These are phyloP conservation scores for Coix lacrymajobi DNA, from an alignment of 176 grass and related monocot genomes.

Conservation along the genomic window DNA sequence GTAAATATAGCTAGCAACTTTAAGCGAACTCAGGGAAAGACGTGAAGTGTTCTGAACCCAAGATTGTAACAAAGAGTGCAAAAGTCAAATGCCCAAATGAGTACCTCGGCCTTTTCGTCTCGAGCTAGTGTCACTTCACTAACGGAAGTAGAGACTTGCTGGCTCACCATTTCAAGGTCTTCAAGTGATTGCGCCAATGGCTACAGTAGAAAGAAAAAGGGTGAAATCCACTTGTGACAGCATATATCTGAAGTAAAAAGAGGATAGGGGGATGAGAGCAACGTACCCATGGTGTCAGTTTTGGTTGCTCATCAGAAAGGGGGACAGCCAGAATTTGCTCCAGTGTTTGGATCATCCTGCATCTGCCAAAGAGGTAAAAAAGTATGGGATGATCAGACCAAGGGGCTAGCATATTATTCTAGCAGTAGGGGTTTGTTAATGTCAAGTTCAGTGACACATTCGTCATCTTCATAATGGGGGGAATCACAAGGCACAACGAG, in stretches of 20 bases:
- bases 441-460: not conserved
- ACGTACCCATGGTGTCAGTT: constrained; percentile 82
- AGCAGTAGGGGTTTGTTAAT: not conserved
- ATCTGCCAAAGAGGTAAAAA: constrained; percentile 46
- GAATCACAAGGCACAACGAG: not conserved
- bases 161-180: constrained; percentile 72
- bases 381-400: not conserved
- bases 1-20: not conserved
- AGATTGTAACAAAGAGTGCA: not conserved
- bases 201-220: constrained; percentile 27
- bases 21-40: not conserved
- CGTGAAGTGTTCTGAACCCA: not conserved
- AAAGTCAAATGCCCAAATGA: not conserved
- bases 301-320: constrained; percentile 52
- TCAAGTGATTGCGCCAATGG: constrained; percentile 58
- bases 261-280: not conserved
- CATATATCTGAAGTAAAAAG: not conserved
- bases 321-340: constrained; percentile 71
- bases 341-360: constrained; percentile 63
- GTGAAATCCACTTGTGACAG: not conserved
- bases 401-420: constrained; percentile 1
- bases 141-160: constrained; percentile 72
- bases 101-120: constrained; percentile 71
- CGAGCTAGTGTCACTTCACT: constrained; percentile 78
- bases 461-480: not conserved